Evolutionary conservation across 1,139 yeast species (phyloP).

Genomic region (Yamadazyma taylorii): DNA sequence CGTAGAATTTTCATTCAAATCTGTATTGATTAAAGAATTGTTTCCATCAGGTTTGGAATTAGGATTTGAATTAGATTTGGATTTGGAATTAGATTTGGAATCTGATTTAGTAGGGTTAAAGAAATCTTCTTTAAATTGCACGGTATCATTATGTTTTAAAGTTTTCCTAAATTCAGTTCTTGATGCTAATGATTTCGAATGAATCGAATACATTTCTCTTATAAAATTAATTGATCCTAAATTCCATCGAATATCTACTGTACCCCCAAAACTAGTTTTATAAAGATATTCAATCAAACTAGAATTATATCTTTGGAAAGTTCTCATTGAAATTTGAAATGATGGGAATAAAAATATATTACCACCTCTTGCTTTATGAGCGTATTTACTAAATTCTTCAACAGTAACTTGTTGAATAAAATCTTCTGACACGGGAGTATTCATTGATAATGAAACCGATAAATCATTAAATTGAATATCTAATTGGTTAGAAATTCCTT

Average conservation of each 20-base stretch:
- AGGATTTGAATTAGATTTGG: too few relatives aligned
- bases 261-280: constrained; percentile 77
- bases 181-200: constrained; percentile 44
- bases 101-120: constrained; percentile 13
- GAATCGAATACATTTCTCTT: constrained; percentile 81
- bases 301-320: constrained; percentile 55
- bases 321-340: constrained; percentile 70
- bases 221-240: constrained; percentile 89
- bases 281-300: constrained; percentile 64
- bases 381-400: constrained; percentile 54
- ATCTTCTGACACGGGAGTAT: constrained; percentile 46
- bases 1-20: constrained; percentile 28
- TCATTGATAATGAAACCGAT: constrained; percentile 60
- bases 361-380: constrained; percentile 73
- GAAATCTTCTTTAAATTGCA: constrained; percentile 20
- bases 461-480: constrained; percentile 61
- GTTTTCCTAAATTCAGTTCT: constrained; percentile 32
- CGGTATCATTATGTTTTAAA: constrained; percentile 5
- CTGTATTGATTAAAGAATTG: constrained; percentile 17
- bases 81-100: too few relatives aligned
- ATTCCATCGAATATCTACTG: constrained; percentile 91
- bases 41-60: constrained; percentile 8
- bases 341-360: constrained; percentile 78
- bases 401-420: constrained; percentile 47
- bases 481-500: constrained; percentile 49